phyloP scores from a whole-genome alignment of 2,329 filamentous ascomycete genomes.

The Trichoderma pleuroti region DNA sequence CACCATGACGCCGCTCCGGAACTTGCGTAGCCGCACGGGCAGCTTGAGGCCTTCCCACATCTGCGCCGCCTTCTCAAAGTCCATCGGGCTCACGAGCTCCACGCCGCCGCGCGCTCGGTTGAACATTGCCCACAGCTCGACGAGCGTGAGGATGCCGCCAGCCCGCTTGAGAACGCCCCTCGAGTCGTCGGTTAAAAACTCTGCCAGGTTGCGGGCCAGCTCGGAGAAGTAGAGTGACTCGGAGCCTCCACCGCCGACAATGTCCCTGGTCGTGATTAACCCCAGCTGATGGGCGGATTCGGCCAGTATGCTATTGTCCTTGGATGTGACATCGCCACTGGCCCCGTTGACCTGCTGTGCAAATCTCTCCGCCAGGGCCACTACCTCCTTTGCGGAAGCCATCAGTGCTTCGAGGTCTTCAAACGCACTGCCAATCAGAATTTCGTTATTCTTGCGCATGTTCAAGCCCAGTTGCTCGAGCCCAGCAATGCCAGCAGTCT shows the following conservation, averaged over 20 bases:
- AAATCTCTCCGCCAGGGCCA: conserved; percentile 87
- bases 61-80: conserved; percentile 85
- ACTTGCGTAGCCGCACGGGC: conserved; percentile 80
- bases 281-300: conserved; percentile 78
- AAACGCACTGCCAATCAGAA: conserved; percentile 89
- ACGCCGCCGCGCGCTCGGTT: conserved; percentile 91
- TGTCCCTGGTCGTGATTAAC: conserved; percentile 91
- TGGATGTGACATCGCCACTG: conserved; percentile 58
- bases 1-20: conserved; percentile 91
- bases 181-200: conserved; percentile 83
- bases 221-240: conserved; percentile 89
- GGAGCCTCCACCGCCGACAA: conserved; percentile 70
- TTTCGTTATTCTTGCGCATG: conserved; percentile 85
- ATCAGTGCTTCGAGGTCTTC: conserved; percentile 95
- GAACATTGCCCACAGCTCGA: conserved; percentile 92
- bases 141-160: conserved; percentile 83
- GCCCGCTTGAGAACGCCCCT: conserved; percentile 73
- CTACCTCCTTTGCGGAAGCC: conserved; percentile 94
- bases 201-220: conserved; percentile 76
- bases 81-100: conserved; percentile 84
- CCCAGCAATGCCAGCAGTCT: conserved; percentile 84
- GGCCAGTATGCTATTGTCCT: conserved; percentile 71
- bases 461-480: conserved; percentile 82
- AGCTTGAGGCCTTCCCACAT: conserved; percentile 86
- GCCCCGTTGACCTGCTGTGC: conserved; percentile 62